Base-by-base conservation (phyloP, 805 yeast species). In the Suhomyces tanzawaensis region DNA sequence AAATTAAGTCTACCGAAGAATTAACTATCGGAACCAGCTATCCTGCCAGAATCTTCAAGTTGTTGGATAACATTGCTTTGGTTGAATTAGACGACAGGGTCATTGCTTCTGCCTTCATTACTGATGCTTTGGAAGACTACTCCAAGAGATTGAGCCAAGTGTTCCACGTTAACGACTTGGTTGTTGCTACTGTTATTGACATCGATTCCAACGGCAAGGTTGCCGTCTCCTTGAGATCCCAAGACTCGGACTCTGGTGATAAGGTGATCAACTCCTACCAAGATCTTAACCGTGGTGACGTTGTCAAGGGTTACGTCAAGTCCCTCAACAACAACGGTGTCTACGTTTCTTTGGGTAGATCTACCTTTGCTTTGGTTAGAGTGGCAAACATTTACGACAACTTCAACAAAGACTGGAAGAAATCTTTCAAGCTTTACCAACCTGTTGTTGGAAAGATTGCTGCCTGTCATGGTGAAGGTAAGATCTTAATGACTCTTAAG, bases 361-460 rank as follows among this genome's bases (percentile, higher is more conserved):
- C 72, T 1, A 68, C 85, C 18, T 77, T 77, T 49, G 97, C 90
- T 1, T 79, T 91, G 52, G 93, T 87, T 19, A 82, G 87, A 53
- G 80, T 88, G 34, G 62, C 83, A 29, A 90, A 90, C 56, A 67
- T 91, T 19, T 85, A 95, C 8, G 98, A 91, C 52, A 71, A 83
- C 1, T 86, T 67, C 51, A 65, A 88, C 55, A 84, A 82, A 52
- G 95, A 91, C 41, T 91, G 98, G 98, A 86, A 86, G 68, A 80
- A 79, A 46, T 76, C 71, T 45, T 87, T 74, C 73, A 72, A 73
- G 45, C 72, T 78, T 19, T 79, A 84, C 58, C 95, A 90, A 64
- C 66, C 75, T 11, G 88, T 91, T 7, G 54, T 70, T 33, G 96
- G 91, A 49, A 85, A 84, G 56, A 77, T 91, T 34, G 58, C 82